These are phyloP conservation scores for Amanita subjunquillea DNA, from an alignment of 768 basidiomycete species.

Conservation along the genomic window DNA sequence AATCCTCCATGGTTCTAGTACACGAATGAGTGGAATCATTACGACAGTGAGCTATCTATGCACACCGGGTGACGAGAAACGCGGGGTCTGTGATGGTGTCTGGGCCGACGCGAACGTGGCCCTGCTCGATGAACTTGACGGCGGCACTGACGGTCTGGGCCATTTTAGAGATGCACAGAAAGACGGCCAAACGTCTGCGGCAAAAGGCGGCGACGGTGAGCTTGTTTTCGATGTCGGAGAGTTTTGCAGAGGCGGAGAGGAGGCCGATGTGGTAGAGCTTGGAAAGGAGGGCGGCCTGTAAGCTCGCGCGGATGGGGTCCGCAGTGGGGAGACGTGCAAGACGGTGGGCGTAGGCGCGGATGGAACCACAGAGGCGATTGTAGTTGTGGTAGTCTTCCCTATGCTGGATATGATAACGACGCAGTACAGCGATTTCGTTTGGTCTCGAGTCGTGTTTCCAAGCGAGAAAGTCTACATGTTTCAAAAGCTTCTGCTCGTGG, in stretches of 20 bases:
- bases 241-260: constrained; percentile 75
- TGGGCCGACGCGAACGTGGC: constrained; percentile 94
- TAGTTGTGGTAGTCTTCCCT: constrained; percentile 96
- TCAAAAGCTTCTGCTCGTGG: constrained; percentile 91
- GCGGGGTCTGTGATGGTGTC: constrained; percentile 96
- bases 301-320: constrained; percentile 78
- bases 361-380: constrained; percentile 88
- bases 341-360: constrained; percentile 80
- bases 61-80: constrained; percentile 81
- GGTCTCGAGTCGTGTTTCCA: constrained; percentile 94
- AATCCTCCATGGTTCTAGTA: constrained; percentile 92
- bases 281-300: constrained; percentile 80
- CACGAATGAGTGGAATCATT: background rate
- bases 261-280: constrained; percentile 98
- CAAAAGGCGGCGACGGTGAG: constrained; percentile 95
- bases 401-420: constrained; percentile 91
- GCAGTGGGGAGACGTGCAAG: constrained; percentile 79
- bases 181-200: constrained; percentile 82
- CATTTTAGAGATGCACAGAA: constrained; percentile 92
- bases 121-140: constrained; percentile 95
- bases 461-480: constrained; percentile 95
- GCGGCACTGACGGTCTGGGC: constrained; percentile 91
- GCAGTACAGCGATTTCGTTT: constrained; percentile 89
- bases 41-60: constrained; percentile 15
- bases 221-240: constrained; percentile 93